Evolutionary conservation across 2,329 filamentous ascomycete species (phyloP), one percentile per base, ranked within the genome.

Genomic region (Dactylellina parvicollis): DNA sequence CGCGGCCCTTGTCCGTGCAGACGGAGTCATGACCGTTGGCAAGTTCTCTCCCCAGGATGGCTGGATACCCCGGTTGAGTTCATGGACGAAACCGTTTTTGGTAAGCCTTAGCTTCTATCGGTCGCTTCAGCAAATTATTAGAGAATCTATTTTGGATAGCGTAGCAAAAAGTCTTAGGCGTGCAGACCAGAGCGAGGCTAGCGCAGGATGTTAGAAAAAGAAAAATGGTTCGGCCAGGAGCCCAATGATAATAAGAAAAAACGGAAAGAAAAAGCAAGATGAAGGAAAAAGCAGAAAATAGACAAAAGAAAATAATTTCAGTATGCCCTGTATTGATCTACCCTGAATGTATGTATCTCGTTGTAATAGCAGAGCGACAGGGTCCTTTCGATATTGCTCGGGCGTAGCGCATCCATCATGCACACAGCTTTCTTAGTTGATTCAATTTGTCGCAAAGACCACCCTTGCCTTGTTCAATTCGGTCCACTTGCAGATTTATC

Each of bases 391-490:
- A 59, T 44, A 46, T 50, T 57, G 38, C 52, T 72, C 67, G 60
- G 59, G 67, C 46, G 55, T 72, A 60, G 64, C 47, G 55, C 54
- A 69, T 57, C 47, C 60, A 65, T 55, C 16, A 65, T 65, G 57
- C 57, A 64, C 69, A 65, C 69, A 66, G 69, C 67, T 73, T 55
- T 70, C 9, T 22, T 61, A 66, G 62, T 60, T 55, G 47, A 40
- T 52, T 72, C 40, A 71, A 62, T 70, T 49, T 71, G 59, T 64
- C 57, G 67, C 67, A 72, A 72, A 56, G 38, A 50, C 49, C 30
- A 64, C 57, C 66, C 66, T 64, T 71, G 66, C 26, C 65, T 50
- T 42, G 62, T 34, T 30, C 62, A 36, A 66, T 66, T 67, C 52
- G 66, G 66, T 44, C 49, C 50, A 49, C 66, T 71, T 57, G 66